phyloP scores from a whole-genome alignment of 371 early-diverging fungal species.

The Actinomucor elegans region DNA sequence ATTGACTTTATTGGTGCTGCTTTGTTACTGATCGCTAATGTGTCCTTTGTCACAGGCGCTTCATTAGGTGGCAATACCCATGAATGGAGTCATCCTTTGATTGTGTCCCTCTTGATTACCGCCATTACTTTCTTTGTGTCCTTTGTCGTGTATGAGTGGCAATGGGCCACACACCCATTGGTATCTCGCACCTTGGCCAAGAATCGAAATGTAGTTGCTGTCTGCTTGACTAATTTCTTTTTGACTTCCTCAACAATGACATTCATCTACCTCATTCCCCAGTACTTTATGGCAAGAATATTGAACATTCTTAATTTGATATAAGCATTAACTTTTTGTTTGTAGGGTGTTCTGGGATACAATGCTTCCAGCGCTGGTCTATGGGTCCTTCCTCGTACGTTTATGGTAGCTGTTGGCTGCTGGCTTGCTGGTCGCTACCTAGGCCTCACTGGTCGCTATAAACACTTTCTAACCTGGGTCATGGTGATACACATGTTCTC shows the following conservation, averaged over 20 bases:
- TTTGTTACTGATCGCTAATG: conserved; percentile 48
- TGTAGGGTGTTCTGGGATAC: conserved; percentile 41
- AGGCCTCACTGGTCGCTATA: conserved; percentile 25
- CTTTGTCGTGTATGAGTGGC: conserved; percentile 59
- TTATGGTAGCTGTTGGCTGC: conserved; percentile 35
- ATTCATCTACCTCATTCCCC: conserved; percentile 30
- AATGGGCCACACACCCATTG: conserved; percentile 63
- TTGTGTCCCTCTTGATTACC: conserved; percentile 48
- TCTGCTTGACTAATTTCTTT: conserved; percentile 38
- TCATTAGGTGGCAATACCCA: conserved; percentile 63
- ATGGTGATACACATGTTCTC: conserved; percentile 15
- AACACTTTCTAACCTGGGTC: conserved; percentile 17
- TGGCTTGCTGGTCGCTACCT: conserved; percentile 34
- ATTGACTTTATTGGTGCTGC: conserved; percentile 64
- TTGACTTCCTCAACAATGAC: conserved; percentile 33
- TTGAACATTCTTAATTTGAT: no score
- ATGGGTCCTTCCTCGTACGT: conserved; percentile 35
- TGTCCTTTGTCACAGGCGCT: conserved; percentile 54
- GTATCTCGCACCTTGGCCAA: conserved; percentile 42
- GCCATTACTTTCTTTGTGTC: conserved; percentile 39
- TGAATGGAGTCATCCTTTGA: conserved; percentile 59
- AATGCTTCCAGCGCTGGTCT: conserved; percentile 39
- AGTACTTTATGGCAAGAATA: conserved; percentile 39
- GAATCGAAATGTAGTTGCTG: conserved; percentile 31
- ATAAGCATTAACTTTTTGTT: background rate